Evolutionary conservation across 75 land plant species (phyloP), one percentile per base, ranked within the genome.

Genomic region (Chamaecyparis obtusa): DNA sequence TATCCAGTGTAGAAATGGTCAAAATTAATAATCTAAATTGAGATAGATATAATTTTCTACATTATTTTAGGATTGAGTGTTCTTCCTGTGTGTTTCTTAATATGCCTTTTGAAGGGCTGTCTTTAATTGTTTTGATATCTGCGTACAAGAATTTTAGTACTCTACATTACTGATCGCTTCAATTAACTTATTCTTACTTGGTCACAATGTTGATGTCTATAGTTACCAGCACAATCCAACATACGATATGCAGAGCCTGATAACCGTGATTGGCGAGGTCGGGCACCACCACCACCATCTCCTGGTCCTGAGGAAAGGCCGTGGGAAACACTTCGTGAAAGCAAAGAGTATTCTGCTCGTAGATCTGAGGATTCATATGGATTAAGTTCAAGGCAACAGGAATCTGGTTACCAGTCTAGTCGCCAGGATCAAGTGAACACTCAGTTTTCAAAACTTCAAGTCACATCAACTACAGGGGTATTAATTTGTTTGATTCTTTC

Each of bases 181-280:
- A 30, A 35, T 2, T 39, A 1, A 30, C 35, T 24, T 80, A 44
- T 43, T 44, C 21, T 80, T 27, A 10, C 11, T 14, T 32, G 39
- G 24, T 80, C 27, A 2, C 48, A 48, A 37, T 48, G 19, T 49
- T 46, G 36, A 17, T 84, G 24, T 48, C 24, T 87, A 27, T 39
- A 90, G 92, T 41, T 85, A 44, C 91, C 88, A 69, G 16, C 55
- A 79, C 94, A 91, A 86, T 39, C 90, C 37, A 89, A 85, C 32
- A 41, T 69, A 83, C 94, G 92, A 51, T 93, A 93, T 83, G 77
- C 90, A 83, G 91, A 93, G 84, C 90, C 90, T 30, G 94, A 93
- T 78, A 90, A 76, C 64, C 91, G 94, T 81, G 91, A 93, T 88
- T 93, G 94, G 94, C 93, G 93, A 84, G 88, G 87, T 24, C 90